Evolutionary conservation across 2,329 filamentous ascomycete genomes (phyloP).

Genomic region (Penicillium sp.): DNA sequence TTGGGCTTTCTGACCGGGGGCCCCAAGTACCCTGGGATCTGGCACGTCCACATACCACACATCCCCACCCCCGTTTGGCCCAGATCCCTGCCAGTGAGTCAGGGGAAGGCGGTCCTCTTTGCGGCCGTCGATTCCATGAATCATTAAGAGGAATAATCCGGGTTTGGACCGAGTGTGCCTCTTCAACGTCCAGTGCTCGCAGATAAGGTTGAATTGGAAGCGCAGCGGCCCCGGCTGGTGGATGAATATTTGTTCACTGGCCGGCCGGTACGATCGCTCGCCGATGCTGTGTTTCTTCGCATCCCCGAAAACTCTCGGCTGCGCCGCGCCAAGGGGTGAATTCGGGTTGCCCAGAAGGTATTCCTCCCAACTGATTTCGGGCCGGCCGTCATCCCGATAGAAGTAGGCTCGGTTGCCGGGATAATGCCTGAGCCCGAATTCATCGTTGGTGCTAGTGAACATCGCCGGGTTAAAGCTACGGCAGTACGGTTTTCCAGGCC

Average conservation of each 20-base stretch:
- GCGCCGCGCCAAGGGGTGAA: conserved; percentile 49
- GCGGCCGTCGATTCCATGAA: conserved; percentile 69
- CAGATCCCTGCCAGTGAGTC: conserved; percentile 51
- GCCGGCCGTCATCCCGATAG: conserved; percentile 73
- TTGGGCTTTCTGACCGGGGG: conserved; percentile 69
- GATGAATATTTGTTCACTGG: conserved; percentile 64
- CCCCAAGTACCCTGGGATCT: conserved; percentile 66
- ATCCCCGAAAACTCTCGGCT: conserved; percentile 53
- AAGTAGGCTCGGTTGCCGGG: conserved; percentile 71
- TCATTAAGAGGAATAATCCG: conserved; percentile 70
- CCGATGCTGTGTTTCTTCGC: conserved; percentile 57
- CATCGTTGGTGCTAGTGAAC: conserved; percentile 72
- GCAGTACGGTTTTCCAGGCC: conserved; percentile 62
- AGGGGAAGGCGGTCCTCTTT: conserved; percentile 73
- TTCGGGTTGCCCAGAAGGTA: conserved; percentile 70
- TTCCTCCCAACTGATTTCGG: conserved; percentile 73
- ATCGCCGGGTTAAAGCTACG: conserved; percentile 68
- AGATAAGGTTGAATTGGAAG: conserved; percentile 80
- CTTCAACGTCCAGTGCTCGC: conserved; percentile 81
- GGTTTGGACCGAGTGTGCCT: conserved; percentile 63
- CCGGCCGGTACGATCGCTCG: conserved; percentile 66
- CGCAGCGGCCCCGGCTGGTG: conserved; percentile 63
- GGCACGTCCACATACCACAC: conserved; percentile 81
- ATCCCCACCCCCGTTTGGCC: conserved; percentile 67
- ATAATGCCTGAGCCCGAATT: conserved; percentile 82